A percentile compares a stretch with the other conserved stretches of the same genome.
Conservation (phyloP, 1,284 basidiomycete species). For the Schizophyllum amplum region DNA sequence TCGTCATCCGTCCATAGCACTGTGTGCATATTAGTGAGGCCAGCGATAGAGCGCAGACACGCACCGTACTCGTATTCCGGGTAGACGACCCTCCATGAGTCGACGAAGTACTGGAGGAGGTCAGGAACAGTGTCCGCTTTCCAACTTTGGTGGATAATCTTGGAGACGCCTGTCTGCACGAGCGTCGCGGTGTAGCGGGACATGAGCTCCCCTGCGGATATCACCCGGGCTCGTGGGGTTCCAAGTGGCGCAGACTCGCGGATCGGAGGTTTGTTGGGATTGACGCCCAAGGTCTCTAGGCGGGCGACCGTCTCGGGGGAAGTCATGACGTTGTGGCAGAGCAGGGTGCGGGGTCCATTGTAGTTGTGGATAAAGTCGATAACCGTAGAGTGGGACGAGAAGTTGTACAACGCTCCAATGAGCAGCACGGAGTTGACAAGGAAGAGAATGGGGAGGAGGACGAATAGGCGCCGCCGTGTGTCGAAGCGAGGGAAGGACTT, state of each 20-base stretch:
- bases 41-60: neutral
- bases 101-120: slow-evolving; percentile 75
- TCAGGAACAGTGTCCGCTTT: slow-evolving; percentile 83
- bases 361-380: neutral
- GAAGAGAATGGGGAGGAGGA: neutral
- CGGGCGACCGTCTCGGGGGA: neutral
- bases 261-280: neutral
- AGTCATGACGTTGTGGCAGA: neutral
- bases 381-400: neutral
- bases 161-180: slow-evolving; percentile 50
- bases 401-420: neutral
- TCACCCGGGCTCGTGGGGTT: neutral
- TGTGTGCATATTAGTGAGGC: slow-evolving; percentile 67
- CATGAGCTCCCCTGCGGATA: neutral
- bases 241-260: neutral
- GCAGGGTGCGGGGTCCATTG: neutral
- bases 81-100: slow-evolving; percentile 82
- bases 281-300: neutral
- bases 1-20: slow-evolving; percentile 91
- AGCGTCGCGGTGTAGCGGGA: neutral
- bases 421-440: neutral
- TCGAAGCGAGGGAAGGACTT: neutral
- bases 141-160: slow-evolving; percentile 98
- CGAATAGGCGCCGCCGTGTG: neutral
- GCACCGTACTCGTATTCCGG: slow-evolving; percentile 59